These are phyloP conservation scores for Agrostemma githago DNA, from an alignment of 148 eudicot species.

Conservation along the genomic window DNA sequence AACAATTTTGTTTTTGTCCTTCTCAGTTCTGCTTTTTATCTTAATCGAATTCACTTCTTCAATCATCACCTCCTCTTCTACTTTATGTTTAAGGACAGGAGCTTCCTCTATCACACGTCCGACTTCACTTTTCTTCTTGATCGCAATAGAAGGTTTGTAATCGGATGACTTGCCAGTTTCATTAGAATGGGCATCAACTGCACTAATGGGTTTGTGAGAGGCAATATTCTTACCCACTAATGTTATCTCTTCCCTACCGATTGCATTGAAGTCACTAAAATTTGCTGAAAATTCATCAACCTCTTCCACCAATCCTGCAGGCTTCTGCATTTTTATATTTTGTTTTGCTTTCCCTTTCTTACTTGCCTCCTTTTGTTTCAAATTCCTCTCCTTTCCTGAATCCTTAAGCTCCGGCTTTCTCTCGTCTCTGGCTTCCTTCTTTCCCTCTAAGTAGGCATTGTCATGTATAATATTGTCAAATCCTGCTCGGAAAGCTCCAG, in stretches of 20 bases:
- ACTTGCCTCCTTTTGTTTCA: constrained; percentile 17
- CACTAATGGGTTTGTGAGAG: constrained; percentile 12
- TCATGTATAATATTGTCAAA: constrained; percentile 13
- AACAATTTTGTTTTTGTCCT: constrained; percentile 15
- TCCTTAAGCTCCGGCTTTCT: constrained; percentile 22
- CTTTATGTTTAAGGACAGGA: constrained; percentile 14
- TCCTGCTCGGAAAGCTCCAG: constrained; percentile 10
- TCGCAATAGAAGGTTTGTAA: constrained; percentile 18
- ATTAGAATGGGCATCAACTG: constrained; percentile 16
- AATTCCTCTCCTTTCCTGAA: constrained; percentile 25
- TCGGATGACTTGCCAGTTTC: constrained; percentile 16
- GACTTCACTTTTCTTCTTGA: constrained; percentile 21
- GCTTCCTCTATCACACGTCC: constrained; percentile 14
- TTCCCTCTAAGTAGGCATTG: constrained; percentile 13
- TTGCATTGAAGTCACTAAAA: constrained; percentile 14
- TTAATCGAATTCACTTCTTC: constrained; percentile 19
- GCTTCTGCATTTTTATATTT: constrained; percentile 13
- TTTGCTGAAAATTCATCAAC: constrained; percentile 18
- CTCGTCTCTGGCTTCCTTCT: constrained; percentile 20
- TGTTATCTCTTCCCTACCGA: constrained; percentile 23
- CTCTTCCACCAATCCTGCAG: constrained; percentile 19
- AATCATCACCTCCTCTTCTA: constrained; percentile 16
- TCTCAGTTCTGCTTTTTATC: constrained; percentile 18
- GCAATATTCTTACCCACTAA: constrained; percentile 12
- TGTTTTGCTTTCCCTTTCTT: constrained; percentile 21